Evolutionary conservation across 306 rosid species (phyloP).

Genomic region (Acacia confusa): DNA sequence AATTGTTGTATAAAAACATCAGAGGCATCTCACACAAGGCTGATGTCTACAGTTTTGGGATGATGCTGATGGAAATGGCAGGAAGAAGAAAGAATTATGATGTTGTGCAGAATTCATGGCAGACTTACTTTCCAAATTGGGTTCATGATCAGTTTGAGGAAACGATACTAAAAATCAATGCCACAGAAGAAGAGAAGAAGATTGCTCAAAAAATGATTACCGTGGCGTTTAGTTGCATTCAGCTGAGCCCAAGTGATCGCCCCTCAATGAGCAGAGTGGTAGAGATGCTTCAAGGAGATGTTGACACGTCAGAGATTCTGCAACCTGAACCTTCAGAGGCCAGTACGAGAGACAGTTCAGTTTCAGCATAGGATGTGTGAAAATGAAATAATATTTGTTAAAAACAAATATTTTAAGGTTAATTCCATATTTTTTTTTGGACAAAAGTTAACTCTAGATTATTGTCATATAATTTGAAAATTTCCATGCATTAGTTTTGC

Average conservation of each 20-base stretch:
- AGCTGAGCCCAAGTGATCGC: constrained; percentile 20
- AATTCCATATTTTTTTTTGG: not conserved
- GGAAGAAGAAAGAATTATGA: not conserved
- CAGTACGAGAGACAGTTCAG: not conserved
- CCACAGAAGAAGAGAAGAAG: constrained; percentile 9
- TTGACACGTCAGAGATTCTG: not conserved
- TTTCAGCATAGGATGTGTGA: not conserved
- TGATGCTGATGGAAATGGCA: not conserved
- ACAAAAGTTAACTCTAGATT: not conserved
- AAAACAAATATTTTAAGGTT: not conserved
- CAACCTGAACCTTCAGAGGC: not conserved
- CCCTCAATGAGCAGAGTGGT: constrained; percentile 21
- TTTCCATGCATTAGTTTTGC: not conserved
- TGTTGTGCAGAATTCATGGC: constrained; percentile 17
- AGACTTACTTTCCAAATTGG: constrained; percentile 22
- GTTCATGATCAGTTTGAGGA: constrained; percentile 26
- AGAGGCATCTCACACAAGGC: not conserved
- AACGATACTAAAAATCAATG: constrained; percentile 1
- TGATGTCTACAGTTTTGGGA: not conserved
- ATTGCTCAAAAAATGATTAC: constrained; percentile 11
- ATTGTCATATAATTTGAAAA: not conserved
- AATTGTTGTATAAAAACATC: no score
- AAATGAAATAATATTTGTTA: not conserved
- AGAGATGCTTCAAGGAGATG: constrained; percentile 28
- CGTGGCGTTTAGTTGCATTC: constrained; percentile 3